Base-by-base conservation (phyloP, 2,329 filamentous ascomycete genomes). In the Cadophora luteo-olivacea region DNA sequence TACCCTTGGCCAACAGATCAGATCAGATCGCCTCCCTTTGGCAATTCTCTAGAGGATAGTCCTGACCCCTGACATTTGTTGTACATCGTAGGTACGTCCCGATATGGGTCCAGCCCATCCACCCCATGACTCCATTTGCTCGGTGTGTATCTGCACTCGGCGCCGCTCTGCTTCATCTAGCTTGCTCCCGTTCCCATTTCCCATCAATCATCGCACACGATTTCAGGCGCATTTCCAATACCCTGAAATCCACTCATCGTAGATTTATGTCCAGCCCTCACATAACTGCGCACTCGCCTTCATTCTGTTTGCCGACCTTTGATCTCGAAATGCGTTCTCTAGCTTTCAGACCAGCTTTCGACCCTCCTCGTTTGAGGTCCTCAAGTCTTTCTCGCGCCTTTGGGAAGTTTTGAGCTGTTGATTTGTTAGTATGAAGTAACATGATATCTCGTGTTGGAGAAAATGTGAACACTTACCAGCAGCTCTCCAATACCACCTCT, bases 401-500 rank as follows among this genome's bases (percentile, higher is more conserved):
- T 55, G 92, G 92, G 78, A 97, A 97, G 77, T 97, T 93, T 82
- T 98, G 95, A 68, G 94, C 95, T 97, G 4, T 49, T 22, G 2
- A 49, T 49, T 22, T 7, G 19, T 49, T 22, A 49, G 11, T 49
- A 22, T 19, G 9, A 49, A 9, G 45, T 8, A 45, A 45, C 11
- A 38, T 45, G 41, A 19, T 5, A 45, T 45, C 7, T 29, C 2
- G 14, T 14, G 36, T 11, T 9, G 3, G 3, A 19, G 41, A 16
- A 45, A 36, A 36, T 36, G 33, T 36, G 6, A 36, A 45, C 14
- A 89, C 93, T 89, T 85, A 97, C 95, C 92, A 78, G 96, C 96
- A 81, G 96, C 94, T 79, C 95, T 87, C 87, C 94, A 97, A 82
- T 99, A 99, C 96, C 96, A 99, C 75, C 94, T 88, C 85, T 97